These are phyloP conservation scores for Phytophthora constricta DNA, from an alignment of 352 stramenopile genomes.

Conservation along the genomic window DNA sequence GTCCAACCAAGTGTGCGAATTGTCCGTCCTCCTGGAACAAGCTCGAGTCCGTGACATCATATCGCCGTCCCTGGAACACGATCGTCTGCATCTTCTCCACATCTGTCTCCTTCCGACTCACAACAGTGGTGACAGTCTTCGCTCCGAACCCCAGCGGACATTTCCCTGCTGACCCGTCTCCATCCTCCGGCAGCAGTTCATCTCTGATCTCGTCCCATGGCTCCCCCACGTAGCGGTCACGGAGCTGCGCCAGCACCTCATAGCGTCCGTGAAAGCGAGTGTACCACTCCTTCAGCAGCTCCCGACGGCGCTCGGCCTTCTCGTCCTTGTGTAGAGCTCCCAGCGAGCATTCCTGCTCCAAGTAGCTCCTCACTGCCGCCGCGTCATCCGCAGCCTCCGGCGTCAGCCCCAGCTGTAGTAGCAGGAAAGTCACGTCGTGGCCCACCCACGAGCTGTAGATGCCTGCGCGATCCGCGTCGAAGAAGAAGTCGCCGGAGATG, in stretches of 20 bases:
- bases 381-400: conserved; percentile 38
- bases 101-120: conserved; percentile 27
- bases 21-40: conserved; percentile 50
- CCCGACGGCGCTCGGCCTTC: conserved; percentile 28
- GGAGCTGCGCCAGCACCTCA: conserved; percentile 49
- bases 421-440: conserved; percentile 58
- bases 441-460: conserved; percentile 60
- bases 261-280: conserved; percentile 59
- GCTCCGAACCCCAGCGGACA: conserved; percentile 70
- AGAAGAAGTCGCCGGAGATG: conserved; percentile 58
- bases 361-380: conserved; percentile 39
- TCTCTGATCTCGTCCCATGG: conserved; percentile 54
- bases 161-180: conserved; percentile 36
- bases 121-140: conserved; percentile 32
- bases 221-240: conserved; percentile 47
- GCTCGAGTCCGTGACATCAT: conserved; percentile 59
- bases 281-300: conserved; percentile 64
- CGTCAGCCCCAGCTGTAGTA: conserved; percentile 47
- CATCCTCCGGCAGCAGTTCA: conserved; percentile 39
- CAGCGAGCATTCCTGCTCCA: conserved; percentile 43
- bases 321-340: conserved; percentile 28
- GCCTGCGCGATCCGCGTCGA: conserved; percentile 33
- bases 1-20: conserved; percentile 62
- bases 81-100: conserved; percentile 44
- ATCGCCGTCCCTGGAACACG: conserved; percentile 56